These are phyloP conservation scores for Tuber melanosporum DNA, from an alignment of 495 filamentous ascomycete species.

Conservation along the genomic window DNA sequence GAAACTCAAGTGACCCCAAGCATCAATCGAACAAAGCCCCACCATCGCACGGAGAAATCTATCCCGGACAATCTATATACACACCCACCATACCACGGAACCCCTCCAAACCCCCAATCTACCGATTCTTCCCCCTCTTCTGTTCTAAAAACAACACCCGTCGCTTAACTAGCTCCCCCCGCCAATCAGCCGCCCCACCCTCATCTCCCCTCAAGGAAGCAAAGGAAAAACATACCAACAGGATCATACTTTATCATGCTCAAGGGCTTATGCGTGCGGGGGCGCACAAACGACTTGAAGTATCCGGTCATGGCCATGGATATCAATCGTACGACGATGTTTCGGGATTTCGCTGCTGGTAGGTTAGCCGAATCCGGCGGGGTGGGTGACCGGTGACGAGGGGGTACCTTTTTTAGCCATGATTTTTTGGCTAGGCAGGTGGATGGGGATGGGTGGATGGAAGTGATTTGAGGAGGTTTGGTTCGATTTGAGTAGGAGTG, in stretches of 20 bases:
- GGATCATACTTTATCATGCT: constrained; percentile 99
- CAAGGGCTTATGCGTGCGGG: constrained; percentile 71
- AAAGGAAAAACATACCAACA: constrained; percentile 62
- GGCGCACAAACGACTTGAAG: constrained; percentile 82
- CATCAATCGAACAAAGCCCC: neutral
- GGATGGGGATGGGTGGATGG: constrained; percentile 5
- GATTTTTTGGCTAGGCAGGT: constrained; percentile 24
- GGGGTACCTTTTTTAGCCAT: constrained; percentile 54
- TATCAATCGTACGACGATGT: constrained; percentile 84
- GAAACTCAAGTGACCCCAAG: neutral
- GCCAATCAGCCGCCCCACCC: neutral
- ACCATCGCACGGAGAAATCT: neutral
- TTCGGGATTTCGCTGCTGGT: constrained; percentile 75
- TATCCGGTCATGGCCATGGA: constrained; percentile 99
- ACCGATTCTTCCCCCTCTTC: neutral
- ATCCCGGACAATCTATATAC: neutral
- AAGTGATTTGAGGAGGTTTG: constrained; percentile 14
- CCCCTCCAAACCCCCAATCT: neutral
- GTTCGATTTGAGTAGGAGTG: constrained; percentile 9
- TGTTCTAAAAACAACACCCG: neutral
- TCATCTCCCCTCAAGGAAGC: neutral
- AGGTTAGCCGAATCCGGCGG: constrained; percentile 12
- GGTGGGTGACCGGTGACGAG: neutral
- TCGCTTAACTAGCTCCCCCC: neutral
- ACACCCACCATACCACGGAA: neutral